These are phyloP conservation scores for Phytopythium cucurbitacearum DNA, from an alignment of 352 stramenopile species.

Conservation along the genomic window DNA sequence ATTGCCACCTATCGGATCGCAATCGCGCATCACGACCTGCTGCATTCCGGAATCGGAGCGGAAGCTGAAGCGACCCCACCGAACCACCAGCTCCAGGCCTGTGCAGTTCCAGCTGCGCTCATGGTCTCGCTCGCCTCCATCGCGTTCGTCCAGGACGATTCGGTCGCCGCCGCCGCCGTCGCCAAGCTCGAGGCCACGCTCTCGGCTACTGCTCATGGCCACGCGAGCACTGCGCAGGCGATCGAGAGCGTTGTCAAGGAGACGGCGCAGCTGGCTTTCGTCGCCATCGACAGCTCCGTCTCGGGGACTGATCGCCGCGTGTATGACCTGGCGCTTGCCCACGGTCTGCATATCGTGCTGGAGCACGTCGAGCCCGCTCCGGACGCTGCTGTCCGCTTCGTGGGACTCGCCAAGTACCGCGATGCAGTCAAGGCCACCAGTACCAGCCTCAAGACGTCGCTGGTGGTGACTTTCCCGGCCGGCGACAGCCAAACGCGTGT, in stretches of 20 bases:
- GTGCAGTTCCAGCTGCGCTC: no score
- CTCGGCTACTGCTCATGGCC: conserved; percentile 49
- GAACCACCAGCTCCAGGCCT: no score
- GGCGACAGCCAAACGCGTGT: conserved; percentile 35
- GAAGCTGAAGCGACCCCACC: no score
- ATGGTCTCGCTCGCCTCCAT: no score
- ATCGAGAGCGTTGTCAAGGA: conserved; percentile 57
- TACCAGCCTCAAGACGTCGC: conserved; percentile 86
- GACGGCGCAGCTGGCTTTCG: conserved; percentile 90
- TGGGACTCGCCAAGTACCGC: conserved; percentile 25
- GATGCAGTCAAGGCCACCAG: conserved; percentile 59
- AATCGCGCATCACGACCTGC: no score
- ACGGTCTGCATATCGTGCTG: conserved; percentile 60
- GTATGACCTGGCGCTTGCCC: conserved; percentile 85
- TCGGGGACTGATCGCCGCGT: conserved; percentile 95
- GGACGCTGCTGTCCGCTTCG: conserved; percentile 82
- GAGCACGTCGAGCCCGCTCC: conserved; percentile 71
- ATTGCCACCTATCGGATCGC: no score
- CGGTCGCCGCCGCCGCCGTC: no score
- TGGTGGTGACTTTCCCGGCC: conserved; percentile 73
- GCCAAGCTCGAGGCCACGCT: conserved; percentile 37
- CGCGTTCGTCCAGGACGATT: no score
- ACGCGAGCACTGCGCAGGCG: conserved; percentile 48
- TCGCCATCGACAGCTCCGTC: conserved; percentile 95
- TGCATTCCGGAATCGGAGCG: no score